phyloP scores from a whole-genome alignment of 2,329 filamentous ascomycete genomes.

The Hirsutella thompsonii region DNA sequence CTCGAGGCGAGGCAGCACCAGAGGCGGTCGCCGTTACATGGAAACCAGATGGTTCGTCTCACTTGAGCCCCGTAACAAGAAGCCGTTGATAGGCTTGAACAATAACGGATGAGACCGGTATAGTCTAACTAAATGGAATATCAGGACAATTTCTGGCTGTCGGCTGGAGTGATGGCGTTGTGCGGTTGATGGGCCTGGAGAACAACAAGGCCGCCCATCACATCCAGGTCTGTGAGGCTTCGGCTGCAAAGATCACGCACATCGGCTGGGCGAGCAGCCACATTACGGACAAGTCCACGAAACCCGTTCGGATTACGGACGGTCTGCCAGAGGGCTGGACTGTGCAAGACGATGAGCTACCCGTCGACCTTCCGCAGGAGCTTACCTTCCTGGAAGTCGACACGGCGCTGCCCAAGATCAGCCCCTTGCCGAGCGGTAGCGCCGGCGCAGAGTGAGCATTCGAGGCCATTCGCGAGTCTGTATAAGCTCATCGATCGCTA shows the following conservation, averaged over 20 bases:
- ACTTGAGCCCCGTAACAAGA: too few relatives aligned
- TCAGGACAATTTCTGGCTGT: slow-evolving; percentile 66
- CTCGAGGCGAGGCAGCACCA: slow-evolving; percentile 25
- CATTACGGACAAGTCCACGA: slow-evolving; percentile 18
- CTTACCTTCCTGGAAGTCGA: slow-evolving; percentile 67
- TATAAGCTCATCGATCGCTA: slow-evolving; percentile 2
- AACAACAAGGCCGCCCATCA: slow-evolving; percentile 71
- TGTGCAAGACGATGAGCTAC: slow-evolving; percentile 6
- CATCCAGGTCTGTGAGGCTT: slow-evolving; percentile 38
- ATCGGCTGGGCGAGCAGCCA: slow-evolving; percentile 39
- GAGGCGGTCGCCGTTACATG: slow-evolving; percentile 41
- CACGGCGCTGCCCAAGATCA: slow-evolving; percentile 62
- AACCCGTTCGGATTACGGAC: slow-evolving; percentile 5
- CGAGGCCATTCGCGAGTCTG: slow-evolving; percentile 2
- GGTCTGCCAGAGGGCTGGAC: slow-evolving; percentile 5
- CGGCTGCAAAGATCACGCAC: slow-evolving; percentile 31
- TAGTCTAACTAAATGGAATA: neutral
- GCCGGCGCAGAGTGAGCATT: slow-evolving; percentile 46
- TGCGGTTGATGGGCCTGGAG: slow-evolving; percentile 67
- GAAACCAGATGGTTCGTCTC: slow-evolving; percentile 53
- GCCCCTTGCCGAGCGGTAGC: slow-evolving; percentile 47
- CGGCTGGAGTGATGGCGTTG: slow-evolving; percentile 69
- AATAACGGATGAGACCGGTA: too few relatives aligned
- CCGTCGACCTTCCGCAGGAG: slow-evolving; percentile 53
- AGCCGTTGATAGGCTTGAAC: too few relatives aligned